Evolutionary conservation across 1,284 basidiomycete genomes (phyloP), one percentile per base, ranked within the genome.

Genomic region (Entoloma clypeatum): DNA sequence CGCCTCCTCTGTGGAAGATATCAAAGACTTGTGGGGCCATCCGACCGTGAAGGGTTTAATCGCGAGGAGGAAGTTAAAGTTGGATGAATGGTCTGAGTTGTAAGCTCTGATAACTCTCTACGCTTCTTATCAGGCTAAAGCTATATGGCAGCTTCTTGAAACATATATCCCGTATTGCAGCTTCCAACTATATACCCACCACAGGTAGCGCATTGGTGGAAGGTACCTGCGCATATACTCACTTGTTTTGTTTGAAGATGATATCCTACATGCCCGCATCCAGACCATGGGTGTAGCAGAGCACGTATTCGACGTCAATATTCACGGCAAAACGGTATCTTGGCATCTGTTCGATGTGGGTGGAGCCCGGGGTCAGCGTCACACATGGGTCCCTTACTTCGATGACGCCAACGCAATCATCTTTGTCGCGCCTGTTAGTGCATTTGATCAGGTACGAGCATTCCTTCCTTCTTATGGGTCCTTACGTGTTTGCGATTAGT

Each of bases 331-430:
- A 55, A 64, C 68, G 18, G 79, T 87, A 9, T 78, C 79, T 8
- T 89, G 86, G 86, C 82, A 86, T 58, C 66, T 90, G 7, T 89
- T 71, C 66, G 86, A 90, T 52, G 86, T 90, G 3, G 86, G 86
- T 35, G 86, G 86, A 38, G 84, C 86, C 14, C 72, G 86, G 41
- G 86, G 86, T n/a, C 86, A 89, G 56, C 75, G 86, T 31, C 85
- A 89, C 57, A 76, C 80, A 0, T 90, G 86, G 86, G 81, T 87
- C 22, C 71, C 72, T 5, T 90, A 83, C 57, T 90, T 90, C 52
- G 87, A 90, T 56, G 84, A 88, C 54, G 86, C 86, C 9, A 86
- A 84, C 45, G 86, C 87, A 18, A 90, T 90, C 57, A 90, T 90
- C 42, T 90, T 90, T 58, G 74, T 90, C 38, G 86, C 87, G 22